These are phyloP conservation scores for Pyrenophora teres DNA, from an alignment of 2,329 filamentous ascomycete species.

Conservation along the genomic window DNA sequence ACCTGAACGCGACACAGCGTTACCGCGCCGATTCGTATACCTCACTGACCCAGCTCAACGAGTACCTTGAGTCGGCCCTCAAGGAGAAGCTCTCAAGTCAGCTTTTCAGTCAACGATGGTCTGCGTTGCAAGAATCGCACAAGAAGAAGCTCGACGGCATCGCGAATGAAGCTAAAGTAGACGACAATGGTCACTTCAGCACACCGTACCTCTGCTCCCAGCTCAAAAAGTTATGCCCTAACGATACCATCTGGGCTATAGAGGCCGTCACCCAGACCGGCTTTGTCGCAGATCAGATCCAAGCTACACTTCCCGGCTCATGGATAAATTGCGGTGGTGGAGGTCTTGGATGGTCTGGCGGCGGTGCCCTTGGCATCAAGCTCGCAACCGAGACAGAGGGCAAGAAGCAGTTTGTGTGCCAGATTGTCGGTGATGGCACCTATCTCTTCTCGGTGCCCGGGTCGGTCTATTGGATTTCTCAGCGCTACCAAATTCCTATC, in stretches of 20 bases:
- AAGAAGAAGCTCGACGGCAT: constrained; percentile 65
- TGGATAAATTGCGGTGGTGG: constrained; percentile 84
- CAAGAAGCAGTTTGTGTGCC: constrained; percentile 45
- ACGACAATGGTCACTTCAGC: constrained; percentile 65
- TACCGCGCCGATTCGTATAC: constrained; percentile 59
- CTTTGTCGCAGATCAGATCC: constrained; percentile 72
- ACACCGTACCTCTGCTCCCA: constrained; percentile 62
- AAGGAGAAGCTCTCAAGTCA: constrained; percentile 48
- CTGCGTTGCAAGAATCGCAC: constrained; percentile 63
- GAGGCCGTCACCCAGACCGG: constrained; percentile 76
- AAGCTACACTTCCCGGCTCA: constrained; percentile 68
- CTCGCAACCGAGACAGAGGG: constrained; percentile 64
- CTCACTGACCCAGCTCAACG: constrained; percentile 71
- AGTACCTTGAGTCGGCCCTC: constrained; percentile 58
- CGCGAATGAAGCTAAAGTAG: constrained; percentile 61
- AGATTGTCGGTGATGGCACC: constrained; percentile 69
- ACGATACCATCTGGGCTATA: constrained; percentile 73
- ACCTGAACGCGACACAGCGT: constrained; percentile 58
- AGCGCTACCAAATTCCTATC: constrained; percentile 68
- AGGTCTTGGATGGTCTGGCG: constrained; percentile 80
- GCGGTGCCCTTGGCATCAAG: constrained; percentile 75
- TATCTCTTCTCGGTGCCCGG: constrained; percentile 69
- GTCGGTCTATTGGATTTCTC: constrained; percentile 70
- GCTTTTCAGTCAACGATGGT: constrained; percentile 55
- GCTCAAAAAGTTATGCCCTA: constrained; percentile 62